Conservation (phyloP, 305 asterid species). For the Euphrasia arctica region DNA sequence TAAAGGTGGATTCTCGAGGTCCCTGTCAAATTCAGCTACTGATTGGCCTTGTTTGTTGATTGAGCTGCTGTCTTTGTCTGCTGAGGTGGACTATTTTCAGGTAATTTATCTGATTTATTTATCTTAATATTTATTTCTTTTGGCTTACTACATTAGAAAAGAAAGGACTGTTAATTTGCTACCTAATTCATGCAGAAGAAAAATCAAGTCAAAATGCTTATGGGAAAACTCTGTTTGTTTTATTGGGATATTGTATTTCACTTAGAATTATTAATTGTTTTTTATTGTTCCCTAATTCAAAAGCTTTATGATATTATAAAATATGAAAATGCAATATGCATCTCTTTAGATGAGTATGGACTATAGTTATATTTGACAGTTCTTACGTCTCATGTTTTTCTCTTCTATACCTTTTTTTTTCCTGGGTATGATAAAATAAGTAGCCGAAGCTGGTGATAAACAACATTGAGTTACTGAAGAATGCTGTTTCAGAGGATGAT, state of each 20-base stretch:
- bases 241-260: conserved; percentile 9
- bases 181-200: conserved; percentile 15
- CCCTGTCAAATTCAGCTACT: conserved; percentile 83
- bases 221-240: conserved; percentile 19
- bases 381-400: conserved; percentile 24
- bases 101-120: conserved; percentile 36
- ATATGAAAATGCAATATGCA: conserved; percentile 22
- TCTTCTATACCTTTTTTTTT: conserved; percentile 24
- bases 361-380: conserved; percentile 9
- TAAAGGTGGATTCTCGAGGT: conserved; percentile 76
- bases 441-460: conserved; percentile 97
- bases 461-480: conserved; percentile 87
- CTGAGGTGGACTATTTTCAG: conserved; percentile 91
- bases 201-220: not conserved
- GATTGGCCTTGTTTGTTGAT: conserved; percentile 94
- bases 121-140: conserved; percentile 16
- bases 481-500: conserved; percentile 62
- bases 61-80: conserved; percentile 82
- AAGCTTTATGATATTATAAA: conserved; percentile 10
- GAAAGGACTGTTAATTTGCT: not conserved
- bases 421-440: conserved; percentile 37
- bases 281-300: conserved; percentile 6
- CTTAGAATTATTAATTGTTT: conserved; percentile 14
- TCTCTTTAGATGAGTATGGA: conserved; percentile 21
- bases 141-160: conserved; percentile 4